Conservation (phyloP, 805 yeast genomes). For the Huiozyma sinensis region DNA sequence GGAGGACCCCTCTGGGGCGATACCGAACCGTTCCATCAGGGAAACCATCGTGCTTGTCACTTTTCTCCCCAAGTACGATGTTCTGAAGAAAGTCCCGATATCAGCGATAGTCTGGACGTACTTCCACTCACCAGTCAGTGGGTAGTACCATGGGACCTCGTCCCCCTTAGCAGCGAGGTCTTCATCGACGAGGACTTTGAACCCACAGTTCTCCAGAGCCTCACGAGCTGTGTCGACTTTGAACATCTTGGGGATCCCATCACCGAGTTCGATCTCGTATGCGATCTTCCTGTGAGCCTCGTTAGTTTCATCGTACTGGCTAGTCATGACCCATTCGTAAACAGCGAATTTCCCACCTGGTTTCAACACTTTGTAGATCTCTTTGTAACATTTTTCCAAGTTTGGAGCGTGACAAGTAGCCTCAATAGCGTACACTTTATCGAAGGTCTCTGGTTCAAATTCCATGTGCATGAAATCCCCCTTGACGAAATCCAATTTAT, state of each 20-base stretch:
- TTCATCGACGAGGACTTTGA: constrained; percentile 59
- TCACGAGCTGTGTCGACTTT: constrained; percentile 71
- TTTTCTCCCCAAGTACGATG: constrained; percentile 76
- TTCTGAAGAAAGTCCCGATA: constrained; percentile 75
- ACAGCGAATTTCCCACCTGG: constrained; percentile 98
- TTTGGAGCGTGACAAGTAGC: constrained; percentile 98
- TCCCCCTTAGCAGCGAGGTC: constrained; percentile 81
- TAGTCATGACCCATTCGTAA: constrained; percentile 99
- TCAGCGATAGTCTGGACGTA: constrained; percentile 73
- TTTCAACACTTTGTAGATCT: constrained; percentile 88
- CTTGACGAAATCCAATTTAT: constrained; percentile 77
- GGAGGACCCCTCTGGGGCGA: constrained; percentile 88
- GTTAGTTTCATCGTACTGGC: constrained; percentile 75
- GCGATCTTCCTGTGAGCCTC: constrained; percentile 88
- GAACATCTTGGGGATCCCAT: constrained; percentile 98
- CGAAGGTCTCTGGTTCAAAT: constrained; percentile 79
- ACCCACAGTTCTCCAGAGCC: constrained; percentile 81
- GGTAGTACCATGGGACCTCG: constrained; percentile 94
- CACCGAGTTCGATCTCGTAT: constrained; percentile 96
- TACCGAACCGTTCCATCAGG: constrained; percentile 68
- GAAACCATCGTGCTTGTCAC: constrained; percentile 74
- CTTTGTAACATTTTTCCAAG: constrained; percentile 89
- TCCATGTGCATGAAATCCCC: constrained; percentile 99
- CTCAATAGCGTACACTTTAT: constrained; percentile 96
- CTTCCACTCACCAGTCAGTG: constrained; percentile 88